These are phyloP conservation scores for Mycena epipterygia DNA, from an alignment of 768 basidiomycete species.

Conservation along the genomic window DNA sequence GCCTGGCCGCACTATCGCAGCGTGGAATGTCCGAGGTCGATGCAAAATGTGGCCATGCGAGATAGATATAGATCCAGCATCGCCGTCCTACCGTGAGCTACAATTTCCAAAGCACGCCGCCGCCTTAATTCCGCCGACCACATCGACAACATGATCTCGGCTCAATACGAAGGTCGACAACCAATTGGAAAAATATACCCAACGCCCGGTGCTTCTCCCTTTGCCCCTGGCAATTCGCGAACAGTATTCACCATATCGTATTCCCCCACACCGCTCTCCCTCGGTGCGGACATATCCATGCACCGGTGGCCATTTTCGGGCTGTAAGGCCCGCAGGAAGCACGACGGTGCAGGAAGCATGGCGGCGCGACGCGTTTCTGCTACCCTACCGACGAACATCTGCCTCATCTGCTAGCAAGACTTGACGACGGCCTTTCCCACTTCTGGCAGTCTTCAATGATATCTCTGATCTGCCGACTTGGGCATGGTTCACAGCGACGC, in stretches of 20 bases:
- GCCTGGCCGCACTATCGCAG: background rate
- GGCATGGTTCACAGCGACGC: slow-evolving; percentile 3
- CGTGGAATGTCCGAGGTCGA: background rate
- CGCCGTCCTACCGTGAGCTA: too few relatives aligned
- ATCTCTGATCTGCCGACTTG: slow-evolving; percentile 9
- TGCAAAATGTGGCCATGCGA: too few relatives aligned
- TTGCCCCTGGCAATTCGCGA: background rate
- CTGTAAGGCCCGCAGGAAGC: too few relatives aligned
- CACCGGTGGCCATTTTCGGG: background rate
- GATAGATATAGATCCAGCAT: background rate
- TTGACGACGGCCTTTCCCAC: slow-evolving; percentile 5
- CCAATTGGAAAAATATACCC: too few relatives aligned
- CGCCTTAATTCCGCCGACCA: too few relatives aligned
- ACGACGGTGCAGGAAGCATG: background rate
- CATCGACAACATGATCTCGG: too few relatives aligned
- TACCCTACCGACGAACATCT: background rate
- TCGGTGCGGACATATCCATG: background rate
- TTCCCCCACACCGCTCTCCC: slow-evolving; percentile 4
- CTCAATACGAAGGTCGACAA: too few relatives aligned
- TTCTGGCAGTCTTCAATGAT: background rate
- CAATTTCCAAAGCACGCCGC: too few relatives aligned
- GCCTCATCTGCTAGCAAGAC: background rate
- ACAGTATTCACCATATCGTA: slow-evolving; percentile 17
- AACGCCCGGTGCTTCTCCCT: background rate
- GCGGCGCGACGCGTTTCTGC: slow-evolving; percentile 2